A percentile compares a stretch with the other conserved stretches of the same genome.
Conservation (phyloP, 148 eudicot species). For the Salicornia ramosissima region DNA sequence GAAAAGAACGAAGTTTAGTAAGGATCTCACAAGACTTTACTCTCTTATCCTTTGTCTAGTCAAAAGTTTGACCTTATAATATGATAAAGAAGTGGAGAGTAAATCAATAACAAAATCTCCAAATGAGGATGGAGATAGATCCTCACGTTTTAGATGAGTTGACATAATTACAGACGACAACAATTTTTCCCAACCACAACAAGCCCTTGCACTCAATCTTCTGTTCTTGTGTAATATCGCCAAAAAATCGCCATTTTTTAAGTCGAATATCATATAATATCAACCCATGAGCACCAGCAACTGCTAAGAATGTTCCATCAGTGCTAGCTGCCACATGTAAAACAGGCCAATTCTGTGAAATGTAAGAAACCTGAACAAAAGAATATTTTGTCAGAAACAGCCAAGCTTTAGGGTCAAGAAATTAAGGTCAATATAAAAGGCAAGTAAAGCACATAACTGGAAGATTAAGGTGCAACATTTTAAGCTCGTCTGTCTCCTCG, state of each 20-base stretch:
- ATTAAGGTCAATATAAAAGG: slow-evolving; percentile 13
- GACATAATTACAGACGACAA: slow-evolving; percentile 89
- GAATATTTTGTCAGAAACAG: slow-evolving; percentile 25
- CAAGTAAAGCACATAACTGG: slow-evolving; percentile 69
- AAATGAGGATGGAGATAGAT: slow-evolving; percentile 10
- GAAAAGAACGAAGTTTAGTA: too few relatives aligned
- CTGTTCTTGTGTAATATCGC: slow-evolving; percentile 93
- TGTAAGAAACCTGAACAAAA: slow-evolving; percentile 73
- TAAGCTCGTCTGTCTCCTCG: slow-evolving; percentile 93
- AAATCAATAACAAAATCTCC: slow-evolving; percentile 17
- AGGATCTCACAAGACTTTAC: neutral
- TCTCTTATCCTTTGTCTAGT: neutral
- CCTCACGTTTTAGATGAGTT: slow-evolving; percentile 74
- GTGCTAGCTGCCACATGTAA: slow-evolving; percentile 85
- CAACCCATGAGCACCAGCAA: slow-evolving; percentile 93
- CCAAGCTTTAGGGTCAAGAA: slow-evolving; percentile 3
- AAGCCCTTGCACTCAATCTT: slow-evolving; percentile 96
- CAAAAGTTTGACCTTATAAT: neutral
- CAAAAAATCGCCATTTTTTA: slow-evolving; percentile 91
- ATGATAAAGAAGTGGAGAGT: neutral
- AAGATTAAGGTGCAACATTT: slow-evolving; percentile 91
- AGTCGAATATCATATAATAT: slow-evolving; percentile 79
- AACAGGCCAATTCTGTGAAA: slow-evolving; percentile 95
- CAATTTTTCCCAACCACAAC: slow-evolving; percentile 94
- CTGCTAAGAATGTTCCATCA: slow-evolving; percentile 92